Evolutionary conservation across 306 rosid species (phyloP).

Genomic region (Albizia julibrissin): DNA sequence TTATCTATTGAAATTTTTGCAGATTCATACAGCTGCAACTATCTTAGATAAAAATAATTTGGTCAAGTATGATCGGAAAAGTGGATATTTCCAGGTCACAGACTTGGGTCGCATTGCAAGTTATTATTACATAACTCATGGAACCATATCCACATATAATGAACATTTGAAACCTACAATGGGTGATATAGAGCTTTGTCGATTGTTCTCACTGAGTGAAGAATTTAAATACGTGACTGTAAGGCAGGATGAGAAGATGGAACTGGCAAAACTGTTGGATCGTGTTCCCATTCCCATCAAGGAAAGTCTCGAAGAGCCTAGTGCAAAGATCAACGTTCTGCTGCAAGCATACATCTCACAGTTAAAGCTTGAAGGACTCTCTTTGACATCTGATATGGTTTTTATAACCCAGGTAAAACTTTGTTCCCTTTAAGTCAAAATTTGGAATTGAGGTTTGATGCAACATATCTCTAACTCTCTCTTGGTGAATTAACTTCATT

Average conservation of each 20-base stretch:
- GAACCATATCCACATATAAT: constrained; percentile 89
- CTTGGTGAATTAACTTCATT: background rate
- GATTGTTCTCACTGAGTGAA: constrained; percentile 91
- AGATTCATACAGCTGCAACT: constrained; percentile 93
- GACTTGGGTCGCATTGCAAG: constrained; percentile 99
- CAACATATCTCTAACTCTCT: background rate
- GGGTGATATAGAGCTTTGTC: constrained; percentile 94
- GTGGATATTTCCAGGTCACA: constrained; percentile 94
- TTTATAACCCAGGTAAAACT: constrained; percentile 87
- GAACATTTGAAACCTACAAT: constrained; percentile 96
- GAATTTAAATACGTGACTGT: constrained; percentile 94
- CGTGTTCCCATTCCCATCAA: constrained; percentile 95
- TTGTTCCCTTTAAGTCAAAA: background rate
- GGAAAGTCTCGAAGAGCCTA: constrained; percentile 97
- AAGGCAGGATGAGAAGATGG: constrained; percentile 94
- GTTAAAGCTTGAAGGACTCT: constrained; percentile 91
- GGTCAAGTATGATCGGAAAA: constrained; percentile 92
- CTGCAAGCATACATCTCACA: constrained; percentile 93
- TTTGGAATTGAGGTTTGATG: background rate
- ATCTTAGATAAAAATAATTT: constrained; percentile 82
- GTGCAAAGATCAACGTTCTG: constrained; percentile 92
- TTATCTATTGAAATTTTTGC: constrained; percentile 39
- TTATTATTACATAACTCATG: constrained; percentile 89
- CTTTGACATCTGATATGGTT: constrained; percentile 94
- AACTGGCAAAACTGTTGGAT: constrained; percentile 83